A percentile compares a stretch with the other conserved stretches of the same genome.
Evolutionary conservation across 352 stramenopile genomes (phyloP).

Genomic region (Nothophytophthora sp.): DNA sequence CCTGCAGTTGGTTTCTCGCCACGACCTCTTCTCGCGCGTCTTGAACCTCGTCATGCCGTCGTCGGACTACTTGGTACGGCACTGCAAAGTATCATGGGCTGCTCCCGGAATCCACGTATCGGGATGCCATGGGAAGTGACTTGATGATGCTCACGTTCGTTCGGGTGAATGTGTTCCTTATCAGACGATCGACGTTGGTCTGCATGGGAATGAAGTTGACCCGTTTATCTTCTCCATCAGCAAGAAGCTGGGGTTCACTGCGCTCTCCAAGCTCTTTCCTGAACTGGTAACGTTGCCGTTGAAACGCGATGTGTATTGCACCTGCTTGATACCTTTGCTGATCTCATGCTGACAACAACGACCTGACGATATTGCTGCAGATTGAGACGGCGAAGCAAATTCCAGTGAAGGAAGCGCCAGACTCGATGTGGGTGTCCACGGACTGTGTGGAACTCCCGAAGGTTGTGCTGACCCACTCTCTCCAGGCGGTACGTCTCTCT

Average conservation of each 20-base stretch:
- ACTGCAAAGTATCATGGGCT: too few species aligned
- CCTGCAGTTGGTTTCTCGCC: conserved; percentile 54
- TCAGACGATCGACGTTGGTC: conserved; percentile 73
- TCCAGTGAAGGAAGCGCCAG: conserved; percentile 51
- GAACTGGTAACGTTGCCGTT: too few species aligned
- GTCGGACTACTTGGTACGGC: conserved; percentile 53
- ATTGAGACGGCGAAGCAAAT: conserved; percentile 69
- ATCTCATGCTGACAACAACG: too few species aligned
- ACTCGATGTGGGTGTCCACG: conserved; percentile 63
- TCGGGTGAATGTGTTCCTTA: not conserved
- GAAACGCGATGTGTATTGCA: too few species aligned
- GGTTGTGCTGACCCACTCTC: conserved; percentile 45
- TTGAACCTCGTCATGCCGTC: conserved; percentile 45
- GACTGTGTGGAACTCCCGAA: conserved; percentile 72
- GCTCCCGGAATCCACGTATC: too few species aligned
- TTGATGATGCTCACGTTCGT: too few species aligned
- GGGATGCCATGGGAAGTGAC: too few species aligned
- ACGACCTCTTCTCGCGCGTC: conserved; percentile 67
- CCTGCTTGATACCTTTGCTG: too few species aligned
- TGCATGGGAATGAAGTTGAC: conserved; percentile 61
- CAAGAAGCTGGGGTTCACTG: conserved; percentile 77
- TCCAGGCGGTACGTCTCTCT: conserved; percentile 42
- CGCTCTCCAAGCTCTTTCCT: conserved; percentile 67
- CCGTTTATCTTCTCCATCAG: conserved; percentile 71
- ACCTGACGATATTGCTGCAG: conserved; percentile 31